Evolutionary conservation across 441 rosid species (phyloP).

Genomic region (Melastoma candidum): DNA sequence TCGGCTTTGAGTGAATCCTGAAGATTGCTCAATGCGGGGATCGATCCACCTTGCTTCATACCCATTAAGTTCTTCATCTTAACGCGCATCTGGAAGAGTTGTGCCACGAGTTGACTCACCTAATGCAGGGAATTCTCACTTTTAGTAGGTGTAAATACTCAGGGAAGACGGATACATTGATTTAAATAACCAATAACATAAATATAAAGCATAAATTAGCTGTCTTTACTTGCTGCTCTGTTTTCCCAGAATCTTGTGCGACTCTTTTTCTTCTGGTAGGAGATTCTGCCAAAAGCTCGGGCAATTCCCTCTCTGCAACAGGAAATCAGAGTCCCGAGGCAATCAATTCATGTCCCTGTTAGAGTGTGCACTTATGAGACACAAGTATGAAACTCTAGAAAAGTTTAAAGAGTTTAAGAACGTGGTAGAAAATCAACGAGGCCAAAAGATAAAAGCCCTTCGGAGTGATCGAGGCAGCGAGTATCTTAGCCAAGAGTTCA

Average conservation of each 20-base stretch:
- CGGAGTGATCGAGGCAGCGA: too few relatives aligned
- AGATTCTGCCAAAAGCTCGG: conserved; percentile 89
- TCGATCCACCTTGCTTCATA: conserved; percentile 84
- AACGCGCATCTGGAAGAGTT: conserved; percentile 91
- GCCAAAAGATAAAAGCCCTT: too few relatives aligned
- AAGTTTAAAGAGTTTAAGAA: too few relatives aligned
- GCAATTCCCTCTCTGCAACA: conserved; percentile 80
- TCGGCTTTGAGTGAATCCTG: conserved; percentile 76
- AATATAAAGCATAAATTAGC: neutral
- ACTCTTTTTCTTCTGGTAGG: conserved; percentile 73
- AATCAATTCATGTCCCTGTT: neutral
- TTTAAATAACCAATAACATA: neutral
- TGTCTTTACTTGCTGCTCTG: conserved; percentile 66
- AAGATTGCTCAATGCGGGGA: conserved; percentile 78
- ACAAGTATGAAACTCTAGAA: too few relatives aligned
- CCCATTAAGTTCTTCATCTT: conserved; percentile 97
- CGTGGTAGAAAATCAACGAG: too few relatives aligned
- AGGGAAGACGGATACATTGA: neutral
- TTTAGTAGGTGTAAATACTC: conserved; percentile 5
- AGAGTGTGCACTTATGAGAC: too few relatives aligned
- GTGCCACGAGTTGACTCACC: conserved; percentile 98
- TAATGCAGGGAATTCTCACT: conserved; percentile 18
- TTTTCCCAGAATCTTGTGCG: conserved; percentile 71
- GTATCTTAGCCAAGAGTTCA: too few relatives aligned
- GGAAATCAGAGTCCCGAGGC: conserved; percentile 4